phyloP scores from a whole-genome alignment of 2,329 filamentous ascomycete species.

The Dryadomyces sulphureus region DNA sequence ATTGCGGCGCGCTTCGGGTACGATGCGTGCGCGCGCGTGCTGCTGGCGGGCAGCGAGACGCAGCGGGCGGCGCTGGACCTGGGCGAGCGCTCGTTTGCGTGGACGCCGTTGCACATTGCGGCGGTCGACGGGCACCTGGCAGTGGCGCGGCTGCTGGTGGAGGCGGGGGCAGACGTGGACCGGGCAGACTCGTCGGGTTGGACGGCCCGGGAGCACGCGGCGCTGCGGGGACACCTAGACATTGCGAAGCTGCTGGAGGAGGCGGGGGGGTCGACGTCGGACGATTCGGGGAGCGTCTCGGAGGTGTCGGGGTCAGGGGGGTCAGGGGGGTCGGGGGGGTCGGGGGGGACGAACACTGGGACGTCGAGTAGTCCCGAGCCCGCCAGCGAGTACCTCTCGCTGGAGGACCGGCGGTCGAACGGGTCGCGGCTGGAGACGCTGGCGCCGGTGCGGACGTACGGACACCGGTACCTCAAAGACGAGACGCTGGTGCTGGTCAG shows the following conservation, averaged over 20 bases:
- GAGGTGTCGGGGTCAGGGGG: constrained; percentile 9
- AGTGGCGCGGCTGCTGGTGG: constrained; percentile 63
- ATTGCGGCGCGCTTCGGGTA: constrained; percentile 83
- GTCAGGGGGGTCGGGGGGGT: constrained; percentile 6
- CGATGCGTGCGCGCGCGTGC: constrained; percentile 59
- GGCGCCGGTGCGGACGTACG: constrained; percentile 87
- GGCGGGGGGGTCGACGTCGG: too few species aligned
- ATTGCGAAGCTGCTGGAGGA: constrained; percentile 58
- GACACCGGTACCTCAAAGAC: constrained; percentile 83
- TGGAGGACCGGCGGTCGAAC: constrained; percentile 43
- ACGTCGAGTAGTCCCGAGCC: not conserved
- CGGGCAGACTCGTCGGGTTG: constrained; percentile 76
- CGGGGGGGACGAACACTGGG: not conserved
- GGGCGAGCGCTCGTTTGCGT: constrained; percentile 70
- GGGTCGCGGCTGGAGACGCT: constrained; percentile 13
- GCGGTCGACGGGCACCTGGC: constrained; percentile 73
- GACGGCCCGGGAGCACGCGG: constrained; percentile 87
- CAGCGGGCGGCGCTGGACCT: constrained; percentile 53
- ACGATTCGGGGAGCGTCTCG: constrained; percentile 35
- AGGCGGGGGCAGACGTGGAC: constrained; percentile 62
- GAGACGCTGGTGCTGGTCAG: constrained; percentile 86
- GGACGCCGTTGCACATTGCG: constrained; percentile 91
- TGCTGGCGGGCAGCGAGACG: constrained; percentile 50
- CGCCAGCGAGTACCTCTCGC: constrained; percentile 37
- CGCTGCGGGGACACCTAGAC: constrained; percentile 71